Conservation (phyloP, 2,329 filamentous ascomycete species). For the Epichloe amarillans region DNA sequence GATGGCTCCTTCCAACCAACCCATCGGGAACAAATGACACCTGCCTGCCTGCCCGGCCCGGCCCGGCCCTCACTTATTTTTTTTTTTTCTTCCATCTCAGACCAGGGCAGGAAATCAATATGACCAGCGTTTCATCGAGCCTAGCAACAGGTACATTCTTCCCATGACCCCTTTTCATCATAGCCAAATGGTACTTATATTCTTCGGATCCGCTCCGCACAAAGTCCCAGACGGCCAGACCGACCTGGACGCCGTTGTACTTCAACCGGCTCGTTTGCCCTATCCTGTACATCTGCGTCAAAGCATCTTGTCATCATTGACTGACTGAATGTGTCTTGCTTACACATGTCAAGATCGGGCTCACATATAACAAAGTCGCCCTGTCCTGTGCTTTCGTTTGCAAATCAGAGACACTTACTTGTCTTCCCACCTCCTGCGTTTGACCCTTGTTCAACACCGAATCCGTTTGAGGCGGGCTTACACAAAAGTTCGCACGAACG, state of each 20-base stretch:
- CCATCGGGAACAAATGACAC: not conserved
- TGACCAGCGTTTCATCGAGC: not conserved
- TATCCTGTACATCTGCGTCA: not conserved
- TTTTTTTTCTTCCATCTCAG: not conserved
- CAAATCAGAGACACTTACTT: not conserved
- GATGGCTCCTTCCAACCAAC: slow-evolving; percentile 2
- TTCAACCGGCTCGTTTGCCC: not conserved
- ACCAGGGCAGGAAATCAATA: not conserved
- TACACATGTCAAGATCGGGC: not conserved
- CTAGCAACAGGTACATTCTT: not conserved
- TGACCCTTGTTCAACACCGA: slow-evolving; percentile 3
- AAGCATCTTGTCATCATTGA: too few species aligned
- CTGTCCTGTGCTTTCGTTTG: not conserved
- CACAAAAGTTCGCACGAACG: not conserved
- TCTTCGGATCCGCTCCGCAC: not conserved
- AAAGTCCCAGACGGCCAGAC: not conserved
- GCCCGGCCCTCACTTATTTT: not conserved
- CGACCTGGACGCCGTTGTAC: not conserved
- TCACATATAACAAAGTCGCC: not conserved
- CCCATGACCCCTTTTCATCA: not conserved
- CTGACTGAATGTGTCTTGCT: not conserved
- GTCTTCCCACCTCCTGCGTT: slow-evolving; percentile 2
- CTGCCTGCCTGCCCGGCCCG: not conserved
- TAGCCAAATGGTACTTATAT: not conserved
- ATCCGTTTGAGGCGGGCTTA: slow-evolving; percentile 1